Evolutionary conservation across 495 filamentous ascomycete genomes (phyloP), one percentile per base, ranked within the genome.

Genomic region (Podospora pseudoanserina): DNA sequence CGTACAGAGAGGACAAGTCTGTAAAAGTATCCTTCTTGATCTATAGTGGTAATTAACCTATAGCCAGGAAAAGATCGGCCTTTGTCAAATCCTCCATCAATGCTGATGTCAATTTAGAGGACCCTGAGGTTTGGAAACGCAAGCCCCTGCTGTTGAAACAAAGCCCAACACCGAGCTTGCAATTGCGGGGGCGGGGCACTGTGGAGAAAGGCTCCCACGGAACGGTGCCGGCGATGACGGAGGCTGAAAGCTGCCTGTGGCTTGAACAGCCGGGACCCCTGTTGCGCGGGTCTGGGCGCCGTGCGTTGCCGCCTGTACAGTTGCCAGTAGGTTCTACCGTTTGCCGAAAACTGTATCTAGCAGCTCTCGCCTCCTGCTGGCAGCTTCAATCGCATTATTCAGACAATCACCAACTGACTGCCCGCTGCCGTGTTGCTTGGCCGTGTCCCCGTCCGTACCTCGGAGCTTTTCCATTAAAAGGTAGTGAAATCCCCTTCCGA

Each of bases 371-470:
- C 63, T 23, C 39, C 54, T 7, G 58, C 5, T 57, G 49, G 49
- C 44, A 39, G 63, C 20, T 53, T 32, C 5, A 32, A 59, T 60
- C 65, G 65, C 68, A 76, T 76, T 76, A 76, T 73, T 76, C 69
- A 75, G 66, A 68, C 73, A 72, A 49, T 72, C 68, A 70, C 68
- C 68, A 65, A 60, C 44, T 63, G 20, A 23, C 65, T 23, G 1
- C 23, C 23, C 68, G 65, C 67, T 63, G 65, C 70, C 61, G 67
- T 65, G 63, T 69, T 69, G 60, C 65, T 66, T 60, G 60, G 62
- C 32, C 61, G 49, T 68, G 30, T 32, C 4, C 30, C 30, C 30
- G 4, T 7, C 30, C 30, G 30, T 32, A 32, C 65, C 34, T 62
- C 68, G 57, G 58, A 68, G 65, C 67, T 68, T 44, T 20, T 39